Evolutionary conservation across 2,329 filamentous ascomycete genomes (phyloP).

Genomic region (Akanthomyces uredinophilus): DNA sequence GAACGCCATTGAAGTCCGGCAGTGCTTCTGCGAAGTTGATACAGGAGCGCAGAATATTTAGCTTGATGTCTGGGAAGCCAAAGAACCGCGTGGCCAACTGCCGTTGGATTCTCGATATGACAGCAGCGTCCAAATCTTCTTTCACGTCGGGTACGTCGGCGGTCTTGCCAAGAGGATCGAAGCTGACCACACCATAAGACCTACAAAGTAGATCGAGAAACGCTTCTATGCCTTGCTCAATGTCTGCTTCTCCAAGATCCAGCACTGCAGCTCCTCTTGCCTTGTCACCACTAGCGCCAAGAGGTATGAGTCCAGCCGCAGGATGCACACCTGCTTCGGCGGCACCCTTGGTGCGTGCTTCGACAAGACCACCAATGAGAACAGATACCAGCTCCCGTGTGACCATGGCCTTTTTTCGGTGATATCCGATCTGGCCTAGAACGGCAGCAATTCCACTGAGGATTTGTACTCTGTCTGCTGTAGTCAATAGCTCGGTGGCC

Average conservation of each 20-base stretch:
- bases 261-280: constrained; percentile 49
- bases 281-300: constrained; percentile 52
- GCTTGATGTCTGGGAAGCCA: constrained; percentile 74
- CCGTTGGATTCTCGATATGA: constrained; percentile 53
- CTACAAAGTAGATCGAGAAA: constrained; percentile 57
- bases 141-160: constrained; percentile 20
- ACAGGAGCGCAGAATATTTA: constrained; percentile 82
- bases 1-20: constrained; percentile 85
- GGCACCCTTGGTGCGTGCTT: constrained; percentile 86
- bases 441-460: constrained; percentile 83
- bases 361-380: constrained; percentile 77
- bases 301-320: constrained; percentile 74
- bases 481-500: constrained; percentile 61
- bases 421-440: constrained; percentile 71
- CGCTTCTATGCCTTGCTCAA: constrained; percentile 60
- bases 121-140: constrained; percentile 47
- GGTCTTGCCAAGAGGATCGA: constrained; percentile 32
- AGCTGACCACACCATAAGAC: constrained; percentile 59
- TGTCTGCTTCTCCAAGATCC: constrained; percentile 59
- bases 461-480: constrained; percentile 71
- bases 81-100: constrained; percentile 60
- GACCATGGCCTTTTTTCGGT: constrained; percentile 87
- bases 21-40: constrained; percentile 91
- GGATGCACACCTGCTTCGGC: constrained; percentile 97
- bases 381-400: constrained; percentile 79